phyloP scores from a whole-genome alignment of 2,329 filamentous ascomycete genomes.

The Neonectria magnoliae region DNA sequence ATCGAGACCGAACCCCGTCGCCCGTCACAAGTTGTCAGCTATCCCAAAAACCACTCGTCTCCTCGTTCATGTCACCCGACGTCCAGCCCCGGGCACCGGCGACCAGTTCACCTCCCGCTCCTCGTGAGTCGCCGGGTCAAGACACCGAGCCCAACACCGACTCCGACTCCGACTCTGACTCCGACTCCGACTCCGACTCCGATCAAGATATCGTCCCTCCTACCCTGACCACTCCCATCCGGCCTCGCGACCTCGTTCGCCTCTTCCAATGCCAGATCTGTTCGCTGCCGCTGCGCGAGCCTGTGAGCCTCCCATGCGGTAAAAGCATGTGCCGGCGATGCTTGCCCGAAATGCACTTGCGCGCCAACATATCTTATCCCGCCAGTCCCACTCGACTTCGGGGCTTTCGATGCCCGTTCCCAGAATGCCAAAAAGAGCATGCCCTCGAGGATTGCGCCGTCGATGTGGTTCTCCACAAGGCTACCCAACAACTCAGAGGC shows the following conservation, averaged over 20 bases:
- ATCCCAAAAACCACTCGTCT: neutral
- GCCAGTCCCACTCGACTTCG: slow-evolving; percentile 71
- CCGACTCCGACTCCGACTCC: neutral
- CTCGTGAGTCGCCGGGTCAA: slow-evolving; percentile 8
- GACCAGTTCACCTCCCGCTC: slow-evolving; percentile 4
- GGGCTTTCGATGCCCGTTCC: slow-evolving; percentile 80
- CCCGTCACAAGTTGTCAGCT: neutral
- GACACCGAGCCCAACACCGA: slow-evolving; percentile 7
- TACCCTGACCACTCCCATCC: slow-evolving; percentile 11
- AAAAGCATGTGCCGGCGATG: slow-evolving; percentile 80
- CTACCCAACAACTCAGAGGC: slow-evolving; percentile 68
- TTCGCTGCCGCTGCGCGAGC: slow-evolving; percentile 71
- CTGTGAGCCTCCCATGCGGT: slow-evolving; percentile 84
- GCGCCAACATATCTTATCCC: slow-evolving; percentile 81
- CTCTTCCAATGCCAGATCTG: slow-evolving; percentile 83
- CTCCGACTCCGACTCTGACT: neutral
- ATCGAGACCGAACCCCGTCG: neutral
- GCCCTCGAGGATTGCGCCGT: slow-evolving; percentile 78
- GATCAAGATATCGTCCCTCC: neutral
- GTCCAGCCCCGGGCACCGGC: slow-evolving; percentile 4
- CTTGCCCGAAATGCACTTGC: slow-evolving; percentile 71
- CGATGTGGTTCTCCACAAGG: slow-evolving; percentile 80
- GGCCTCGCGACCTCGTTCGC: slow-evolving; percentile 60
- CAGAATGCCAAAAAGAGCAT: slow-evolving; percentile 75
- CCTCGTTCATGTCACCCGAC: slow-evolving; percentile 8